Base-by-base conservation (phyloP, 768 basidiomycete genomes). In the Omphalotus guepiniiformis region DNA sequence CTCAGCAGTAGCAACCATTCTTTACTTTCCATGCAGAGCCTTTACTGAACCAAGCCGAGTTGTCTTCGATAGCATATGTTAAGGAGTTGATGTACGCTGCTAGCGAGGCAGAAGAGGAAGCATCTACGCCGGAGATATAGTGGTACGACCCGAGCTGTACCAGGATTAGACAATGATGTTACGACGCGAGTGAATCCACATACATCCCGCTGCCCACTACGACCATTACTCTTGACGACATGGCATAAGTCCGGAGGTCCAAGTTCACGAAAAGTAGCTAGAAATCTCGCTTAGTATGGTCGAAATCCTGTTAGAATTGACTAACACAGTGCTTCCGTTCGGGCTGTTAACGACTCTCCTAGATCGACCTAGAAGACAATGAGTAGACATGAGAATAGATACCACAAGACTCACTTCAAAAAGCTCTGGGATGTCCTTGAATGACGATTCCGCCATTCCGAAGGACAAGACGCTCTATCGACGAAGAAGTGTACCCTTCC, bases 41-140 rank as follows among this genome's bases (percentile, higher is more conserved):
- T 60, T 89, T 90, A 27, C 85, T 82, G 62, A 96, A 96, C 96
- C 96, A 99, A 3, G 90, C 85, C 22, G 83, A 79, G 47, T 76
- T 82, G 54, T 94, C 93, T 59, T 97, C 96, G 52, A 98, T 84
- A 15, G 86, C 80, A 61, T 97, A 98, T 5, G 92, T 95, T n/a
- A 98, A 75, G 19, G 93, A 96, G 70, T 99, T 98, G 66, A 98
- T 88, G 67, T 99, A 99, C 9, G 96, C 95, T 4, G 96, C 96
- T 23, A 99, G 77, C 0, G 93, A 95, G 3, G 96, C 96, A 16
- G 94, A 97, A 5, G 95, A 96, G 15, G 93, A 97, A 1, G 95
- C 93, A 65, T 99, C 96, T 43, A 99, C 91, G n/a, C 96, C 95
- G 0, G 96, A 99, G 49, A 96, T 80, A 57, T 91, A 97, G 68